Base-by-base conservation (phyloP, 1,139 yeast species). In the Candida sp. region DNA sequence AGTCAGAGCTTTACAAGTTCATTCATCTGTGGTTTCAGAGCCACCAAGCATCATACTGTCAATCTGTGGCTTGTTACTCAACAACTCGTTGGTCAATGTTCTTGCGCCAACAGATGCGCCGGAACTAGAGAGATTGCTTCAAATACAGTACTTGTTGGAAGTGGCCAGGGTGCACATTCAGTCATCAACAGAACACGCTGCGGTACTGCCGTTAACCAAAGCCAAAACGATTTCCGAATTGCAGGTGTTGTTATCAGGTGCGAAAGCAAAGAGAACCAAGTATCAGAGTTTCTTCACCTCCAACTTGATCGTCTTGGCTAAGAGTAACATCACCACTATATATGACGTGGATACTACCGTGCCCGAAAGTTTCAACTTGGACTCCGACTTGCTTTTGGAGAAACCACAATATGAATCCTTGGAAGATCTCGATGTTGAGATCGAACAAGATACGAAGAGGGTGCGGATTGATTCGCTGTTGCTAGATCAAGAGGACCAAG, bases 261-360 rank as follows among this genome's bases (percentile, higher is more conserved):
- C 94, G 46, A 84, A 86, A 59, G 98, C 97, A 5, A 89, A 87
- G 63, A 79, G 96, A 65, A 93, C 99, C 3, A 90, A 90, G 66
- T 90, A 75, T 64, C 99, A 94, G 69, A 80, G 78, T 44, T 80
- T 77, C 45, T 84, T 86, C 27, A 82, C 89, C 12, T 81, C 97
- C 0, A 84, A 91, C 44, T 79, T 94, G 57, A 81, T 93, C n/a
- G 82, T 92, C 31, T 71, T 93, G 35, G 98, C 98, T 1, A 82
- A 82, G 58, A 83, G 88, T 55, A 62, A 67, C 31, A 65, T 74
- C 62, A 12, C 58, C 32, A 63, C 72, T 42, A 55, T 72, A 11
- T 66, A 62, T 46, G 68, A 65, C 27, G 30, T 44, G 0, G 52
- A 50, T 4, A 48, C 52, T 4, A 55, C 61, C 7, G 58, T 56